Conservation (phyloP, 169 alveolate species). For the Plasmodium malariae region DNA sequence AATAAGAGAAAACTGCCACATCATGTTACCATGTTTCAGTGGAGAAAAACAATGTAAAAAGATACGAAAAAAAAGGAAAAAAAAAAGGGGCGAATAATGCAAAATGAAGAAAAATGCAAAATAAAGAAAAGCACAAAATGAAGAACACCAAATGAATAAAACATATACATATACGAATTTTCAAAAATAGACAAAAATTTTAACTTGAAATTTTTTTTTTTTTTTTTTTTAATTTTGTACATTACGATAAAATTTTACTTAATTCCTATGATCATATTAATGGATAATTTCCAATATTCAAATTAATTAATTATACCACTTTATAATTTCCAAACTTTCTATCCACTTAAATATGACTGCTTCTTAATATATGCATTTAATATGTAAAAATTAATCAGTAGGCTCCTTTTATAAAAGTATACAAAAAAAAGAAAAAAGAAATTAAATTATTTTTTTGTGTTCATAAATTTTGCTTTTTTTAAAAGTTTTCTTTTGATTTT, state of each 20-base stretch:
- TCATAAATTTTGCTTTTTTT: slow-evolving; percentile 37
- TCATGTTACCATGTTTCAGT: neutral
- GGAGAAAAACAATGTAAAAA: neutral
- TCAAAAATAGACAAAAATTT: too few relatives aligned
- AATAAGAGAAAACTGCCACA: neutral
- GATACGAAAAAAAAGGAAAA: too few relatives aligned
- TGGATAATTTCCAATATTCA: too few relatives aligned
- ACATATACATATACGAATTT: slow-evolving; percentile 2
- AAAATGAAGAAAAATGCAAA: neutral
- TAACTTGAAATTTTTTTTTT: too few relatives aligned
- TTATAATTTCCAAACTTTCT: too few relatives aligned
- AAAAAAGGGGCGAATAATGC: neutral
- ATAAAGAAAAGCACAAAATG: slow-evolving; percentile 6
- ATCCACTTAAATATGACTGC: too few relatives aligned
- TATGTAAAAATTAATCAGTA: neutral
- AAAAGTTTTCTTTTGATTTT: slow-evolving; percentile 51
- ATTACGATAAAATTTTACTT: too few relatives aligned
- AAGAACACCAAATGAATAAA: neutral
- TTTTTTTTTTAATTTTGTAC: too few relatives aligned
- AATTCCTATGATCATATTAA: too few relatives aligned
- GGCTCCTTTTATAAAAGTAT: neutral
- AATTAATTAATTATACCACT: too few relatives aligned
- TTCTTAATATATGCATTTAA: too few relatives aligned
- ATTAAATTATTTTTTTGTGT: neutral
- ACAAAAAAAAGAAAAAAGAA: neutral